Base-by-base conservation (phyloP, 140 eudicot genomes). In the Senecio squalidus region DNA sequence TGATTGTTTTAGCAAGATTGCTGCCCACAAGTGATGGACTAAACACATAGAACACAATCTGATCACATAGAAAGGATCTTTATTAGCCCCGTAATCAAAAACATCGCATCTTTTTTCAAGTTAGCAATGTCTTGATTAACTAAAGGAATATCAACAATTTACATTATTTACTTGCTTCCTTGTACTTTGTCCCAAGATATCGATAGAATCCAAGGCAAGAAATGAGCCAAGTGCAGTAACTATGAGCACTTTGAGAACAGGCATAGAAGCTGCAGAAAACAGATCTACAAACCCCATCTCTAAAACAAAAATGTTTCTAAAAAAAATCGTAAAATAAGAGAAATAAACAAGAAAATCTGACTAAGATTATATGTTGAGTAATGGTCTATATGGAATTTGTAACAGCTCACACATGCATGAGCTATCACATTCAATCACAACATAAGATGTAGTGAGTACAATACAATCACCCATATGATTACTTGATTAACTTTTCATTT, bases 1-100 rank as follows among this genome's bases (percentile, higher is more conserved):
- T 88, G 54, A 84, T 15, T 30, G 89, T 69, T 23, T 44, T 74
- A 49, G 96, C 94, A 58, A 88, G 71, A 63, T 74, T 84, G 77
- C 78, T 75, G 17, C 65, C 66, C 20, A 88, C 83, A 23, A 88
- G 80, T 22, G 96, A 74, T 4, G 96, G 96, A 70, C 59, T 78
- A 72, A 83, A 84, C 55, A 88, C 94, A 68, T 31, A 88, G 70
- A 88, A 88, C 28, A 78, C 89, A 61, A 88, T 44, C 94, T 88
- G 86, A 26, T 54, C 51, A 55, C 55, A 71, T 0, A 46, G 27
- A 6, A 49, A 39, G 22, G 18, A 28, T 52, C 5, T 20, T n/a
- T 8, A 36, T 24, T 15, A 41, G 66, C 26, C 3, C 23, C 38
- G 40, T 15, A 17, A 15, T 24, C 9, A 15, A 8, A 66, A 44